Evolutionary conservation across 1,284 basidiomycete species (phyloP).

Genomic region (Pholiota adiposa): DNA sequence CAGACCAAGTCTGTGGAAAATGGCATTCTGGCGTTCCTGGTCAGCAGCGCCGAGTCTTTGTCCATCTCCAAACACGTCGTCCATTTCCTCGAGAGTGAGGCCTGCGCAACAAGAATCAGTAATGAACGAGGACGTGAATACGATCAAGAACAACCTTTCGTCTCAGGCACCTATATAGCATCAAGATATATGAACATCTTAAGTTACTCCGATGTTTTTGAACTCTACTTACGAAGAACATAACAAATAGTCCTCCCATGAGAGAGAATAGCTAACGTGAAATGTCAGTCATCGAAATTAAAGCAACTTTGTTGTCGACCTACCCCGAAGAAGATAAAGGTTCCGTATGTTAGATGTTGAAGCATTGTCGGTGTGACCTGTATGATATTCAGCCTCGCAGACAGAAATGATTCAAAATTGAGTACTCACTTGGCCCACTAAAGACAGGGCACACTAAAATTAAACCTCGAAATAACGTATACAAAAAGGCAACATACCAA

Average conservation of each 20-base stretch:
- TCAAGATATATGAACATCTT: constrained; percentile 7
- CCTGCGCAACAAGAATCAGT: constrained; percentile 33
- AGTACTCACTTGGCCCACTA: constrained; percentile 18
- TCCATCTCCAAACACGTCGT: constrained; percentile 63
- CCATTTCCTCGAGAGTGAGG: constrained; percentile 72
- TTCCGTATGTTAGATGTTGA: constrained; percentile 59
- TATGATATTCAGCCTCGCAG: not conserved
- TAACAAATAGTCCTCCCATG: constrained; percentile 63
- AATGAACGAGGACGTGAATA: not conserved
- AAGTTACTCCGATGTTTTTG: not conserved
- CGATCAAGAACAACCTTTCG: constrained; percentile 44
- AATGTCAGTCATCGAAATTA: not conserved
- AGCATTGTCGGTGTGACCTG: constrained; percentile 71
- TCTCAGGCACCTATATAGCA: constrained; percentile 61
- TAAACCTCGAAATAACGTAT: too few relatives aligned
- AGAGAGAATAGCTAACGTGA: constrained; percentile 58
- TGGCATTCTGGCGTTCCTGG: constrained; percentile 55
- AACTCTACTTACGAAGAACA: constrained; percentile 58
- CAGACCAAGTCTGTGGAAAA: constrained; percentile 63
- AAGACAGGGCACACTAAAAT: too few relatives aligned
- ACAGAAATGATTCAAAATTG: not conserved
- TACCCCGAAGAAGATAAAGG: constrained; percentile 73
- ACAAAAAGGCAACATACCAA: constrained; percentile 44
- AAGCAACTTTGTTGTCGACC: constrained; percentile 19
- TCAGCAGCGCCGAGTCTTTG: constrained; percentile 57